Percentiles rank a stretch among this genome's conserved stretches.
phyloP scores from a whole-genome alignment of 2,329 filamentous ascomycete species.

The Rhynchosporium graminicola region DNA sequence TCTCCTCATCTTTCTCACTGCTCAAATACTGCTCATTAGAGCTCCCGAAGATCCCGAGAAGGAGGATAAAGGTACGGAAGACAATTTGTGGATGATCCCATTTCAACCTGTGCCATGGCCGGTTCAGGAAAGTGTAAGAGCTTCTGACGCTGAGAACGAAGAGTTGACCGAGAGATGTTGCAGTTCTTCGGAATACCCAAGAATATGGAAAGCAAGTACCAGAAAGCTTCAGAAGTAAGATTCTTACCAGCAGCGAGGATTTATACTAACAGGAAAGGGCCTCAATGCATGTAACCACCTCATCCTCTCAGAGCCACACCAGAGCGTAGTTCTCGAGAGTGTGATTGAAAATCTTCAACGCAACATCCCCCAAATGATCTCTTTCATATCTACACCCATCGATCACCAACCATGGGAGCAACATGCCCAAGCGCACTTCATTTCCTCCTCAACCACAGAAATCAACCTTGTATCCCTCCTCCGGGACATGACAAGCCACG shows the following conservation, averaged over 20 bases:
- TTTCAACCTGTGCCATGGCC: constrained; percentile 20
- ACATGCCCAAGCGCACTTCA: constrained; percentile 46
- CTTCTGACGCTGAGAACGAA: not conserved
- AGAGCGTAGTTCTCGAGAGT: constrained; percentile 44
- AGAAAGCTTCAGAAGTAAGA: constrained; percentile 33
- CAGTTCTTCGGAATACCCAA: constrained; percentile 39
- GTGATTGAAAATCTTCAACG: constrained; percentile 45
- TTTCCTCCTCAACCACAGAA: constrained; percentile 51
- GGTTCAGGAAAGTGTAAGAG: constrained; percentile 4
- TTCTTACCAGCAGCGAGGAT: constrained; percentile 24
- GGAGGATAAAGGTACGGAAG: constrained; percentile 30
- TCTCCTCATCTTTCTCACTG: constrained; percentile 30
- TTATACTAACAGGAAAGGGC: constrained; percentile 43
- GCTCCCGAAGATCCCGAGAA: constrained; percentile 13
- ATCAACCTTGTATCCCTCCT: constrained; percentile 53
- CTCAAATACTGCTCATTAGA: constrained; percentile 33
- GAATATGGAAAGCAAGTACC: constrained; percentile 31
- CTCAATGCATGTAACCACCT: constrained; percentile 39
- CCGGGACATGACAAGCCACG: constrained; percentile 57
- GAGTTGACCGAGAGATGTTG: not conserved
- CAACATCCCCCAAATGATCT: constrained; percentile 56
- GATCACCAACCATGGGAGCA: constrained; percentile 66
- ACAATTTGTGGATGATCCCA: constrained; percentile 45
- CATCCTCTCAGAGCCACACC: constrained; percentile 50
- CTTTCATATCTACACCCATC: constrained; percentile 58